Evolutionary conservation across 805 yeast genomes (phyloP).

Genomic region (Wickerhamomyces ciferrii): DNA sequence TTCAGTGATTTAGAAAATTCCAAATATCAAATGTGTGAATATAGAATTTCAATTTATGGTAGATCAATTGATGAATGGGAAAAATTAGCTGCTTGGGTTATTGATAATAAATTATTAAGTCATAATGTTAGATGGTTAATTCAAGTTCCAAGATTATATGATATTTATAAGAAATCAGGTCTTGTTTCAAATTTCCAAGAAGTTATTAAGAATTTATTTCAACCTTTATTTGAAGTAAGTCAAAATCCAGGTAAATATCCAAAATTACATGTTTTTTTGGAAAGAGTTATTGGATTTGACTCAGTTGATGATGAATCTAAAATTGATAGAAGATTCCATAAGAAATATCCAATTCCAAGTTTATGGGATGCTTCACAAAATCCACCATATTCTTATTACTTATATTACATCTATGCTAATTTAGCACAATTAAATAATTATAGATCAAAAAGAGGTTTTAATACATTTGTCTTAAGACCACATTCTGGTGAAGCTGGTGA

Average conservation of each 20-base stretch:
- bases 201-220: constrained; percentile 70
- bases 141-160: constrained; percentile 92
- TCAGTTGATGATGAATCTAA: constrained; percentile 98
- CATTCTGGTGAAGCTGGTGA: constrained; percentile 99
- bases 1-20: constrained; percentile 91
- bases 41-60: constrained; percentile 93
- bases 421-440: constrained; percentile 81
- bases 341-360: constrained; percentile 80
- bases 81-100: constrained; percentile 89
- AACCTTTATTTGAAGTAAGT: constrained; percentile 88
- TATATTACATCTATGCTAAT: constrained; percentile 86
- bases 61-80: constrained; percentile 91
- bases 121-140: constrained; percentile 96
- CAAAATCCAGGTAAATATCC: constrained; percentile 83
- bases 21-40: constrained; percentile 96
- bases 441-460: constrained; percentile 70
- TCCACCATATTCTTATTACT: constrained; percentile 97
- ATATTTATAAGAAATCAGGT: constrained; percentile 75
- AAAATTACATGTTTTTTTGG: constrained; percentile 82
- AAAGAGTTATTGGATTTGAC: constrained; percentile 95
- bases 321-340: constrained; percentile 74
- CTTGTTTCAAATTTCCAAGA: constrained; percentile 70
- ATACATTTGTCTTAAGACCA: constrained; percentile 92
- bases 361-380: constrained; percentile 74
- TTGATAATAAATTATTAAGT: constrained; percentile 85